Evolutionary conservation across 352 stramenopile genomes (phyloP), one percentile per base, ranked within the genome.

Genomic region (Halophytophthora polymorphica): DNA sequence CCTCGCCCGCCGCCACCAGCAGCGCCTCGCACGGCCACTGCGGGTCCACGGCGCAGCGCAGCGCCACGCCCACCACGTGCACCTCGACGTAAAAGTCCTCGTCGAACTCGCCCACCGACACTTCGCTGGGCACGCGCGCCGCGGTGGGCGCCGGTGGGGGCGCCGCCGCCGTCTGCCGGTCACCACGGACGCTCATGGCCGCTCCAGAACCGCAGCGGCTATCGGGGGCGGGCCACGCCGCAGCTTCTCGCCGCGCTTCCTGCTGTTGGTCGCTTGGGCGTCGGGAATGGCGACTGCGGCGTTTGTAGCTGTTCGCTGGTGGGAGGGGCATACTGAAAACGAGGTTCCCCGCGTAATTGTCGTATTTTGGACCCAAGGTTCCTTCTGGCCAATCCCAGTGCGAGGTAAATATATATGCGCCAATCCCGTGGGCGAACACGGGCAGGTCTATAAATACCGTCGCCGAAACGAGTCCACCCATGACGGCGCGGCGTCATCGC

Each of bases 21-120:
- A 93, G 69, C 23, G 71, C 72, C 43, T 90, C 80, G 43, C 80
- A 90, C 18, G 80, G 78, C 69, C 74, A 88, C 12, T 79, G 60
- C 14, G 63, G 69, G 40, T 75, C 69, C 45, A 89, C 76, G 22
- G 72, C 59, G 42, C 74, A 87, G 34, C 52, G 65, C 38, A 93
- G 76, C 42, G 73, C 63, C 21, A 69, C 62, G 34, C 80, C 83
- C 11, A 86, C 71, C 19, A 88, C 45, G 28, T 66, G 53, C 28
- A 73, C 58, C 12, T 23, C 49, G 14, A 93, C 62, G n/a, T 69
- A 61, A 52, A 93, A 64, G 21, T 65, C 53, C 25, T 73, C 51
- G 29, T 45, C 45, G 33, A 31, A 31, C 25, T 31, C 25, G 25
- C 25, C 25, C 25, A 31, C 25, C 25, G 25, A 31, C 4, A 31